Conservation (phyloP, 331 rosid species). For the Erythrophleum ivorense region DNA sequence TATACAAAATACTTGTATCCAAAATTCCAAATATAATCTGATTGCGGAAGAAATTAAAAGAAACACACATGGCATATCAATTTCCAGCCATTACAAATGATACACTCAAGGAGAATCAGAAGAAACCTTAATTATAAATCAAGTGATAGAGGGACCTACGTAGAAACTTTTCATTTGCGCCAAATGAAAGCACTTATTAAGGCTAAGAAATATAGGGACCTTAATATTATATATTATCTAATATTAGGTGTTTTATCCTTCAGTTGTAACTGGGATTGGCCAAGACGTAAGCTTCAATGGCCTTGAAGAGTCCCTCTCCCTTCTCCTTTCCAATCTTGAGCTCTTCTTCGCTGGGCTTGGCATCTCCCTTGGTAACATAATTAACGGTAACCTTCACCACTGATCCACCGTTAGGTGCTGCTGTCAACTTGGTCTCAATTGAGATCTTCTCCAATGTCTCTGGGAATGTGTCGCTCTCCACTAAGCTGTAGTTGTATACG, state of each 20-base stretch:
- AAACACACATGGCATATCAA: not conserved
- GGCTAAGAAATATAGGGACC: no score
- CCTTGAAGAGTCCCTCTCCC: constrained; percentile 11
- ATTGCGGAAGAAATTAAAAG: not conserved
- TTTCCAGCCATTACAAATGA: not conserved
- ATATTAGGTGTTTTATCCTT: no score
- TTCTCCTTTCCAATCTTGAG: constrained; percentile 6
- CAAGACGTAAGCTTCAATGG: constrained; percentile 31
- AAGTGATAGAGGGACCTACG: no score
- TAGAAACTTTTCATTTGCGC: no score
- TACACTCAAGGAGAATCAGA: not conserved
- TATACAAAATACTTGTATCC: not conserved
- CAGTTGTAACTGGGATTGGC: constrained; percentile 43
- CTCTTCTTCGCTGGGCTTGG: not conserved
- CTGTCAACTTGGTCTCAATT: constrained; percentile 44
- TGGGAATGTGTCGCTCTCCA: constrained; percentile 44
- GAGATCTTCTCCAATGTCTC: constrained; percentile 37
- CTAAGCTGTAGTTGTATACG: constrained; percentile 36
- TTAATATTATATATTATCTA: no score
- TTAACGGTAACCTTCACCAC: constrained; percentile 20
- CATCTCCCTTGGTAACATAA: constrained; percentile 26
- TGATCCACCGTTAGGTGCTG: constrained; percentile 45
- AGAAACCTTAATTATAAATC: not conserved
- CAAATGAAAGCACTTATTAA: not conserved
- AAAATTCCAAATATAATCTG: not conserved